Conservation (phyloP, 768 basidiomycete species). For the Collybia sp. region DNA sequence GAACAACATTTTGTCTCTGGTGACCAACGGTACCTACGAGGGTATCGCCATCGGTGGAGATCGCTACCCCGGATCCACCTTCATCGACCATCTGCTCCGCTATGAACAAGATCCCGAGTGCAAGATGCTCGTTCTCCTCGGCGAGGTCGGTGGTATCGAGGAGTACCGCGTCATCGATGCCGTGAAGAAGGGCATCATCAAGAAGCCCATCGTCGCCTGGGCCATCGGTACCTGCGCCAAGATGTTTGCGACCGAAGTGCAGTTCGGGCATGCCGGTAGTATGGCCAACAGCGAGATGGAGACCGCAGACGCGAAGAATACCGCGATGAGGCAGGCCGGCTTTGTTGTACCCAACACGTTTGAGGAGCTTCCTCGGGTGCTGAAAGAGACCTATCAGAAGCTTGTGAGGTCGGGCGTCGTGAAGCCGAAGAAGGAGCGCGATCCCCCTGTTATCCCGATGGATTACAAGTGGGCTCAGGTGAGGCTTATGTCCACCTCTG, state of each 20-base stretch:
- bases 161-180: constrained; percentile 99
- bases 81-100: constrained; percentile 97
- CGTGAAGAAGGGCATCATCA: constrained; percentile 89
- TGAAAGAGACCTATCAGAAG: constrained; percentile 80
- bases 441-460: constrained; percentile 98
- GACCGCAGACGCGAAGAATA: constrained; percentile 98
- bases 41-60: constrained; percentile 99
- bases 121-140: constrained; percentile 98
- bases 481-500: constrained; percentile 1
- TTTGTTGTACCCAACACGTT: constrained; percentile 98
- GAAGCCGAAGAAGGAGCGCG: constrained; percentile 68
- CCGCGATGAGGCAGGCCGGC: constrained; percentile 89
- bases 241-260: constrained; percentile 99
- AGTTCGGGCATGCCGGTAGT: constrained; percentile 97
- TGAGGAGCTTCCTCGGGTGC: constrained; percentile 85
- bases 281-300: constrained; percentile 98
- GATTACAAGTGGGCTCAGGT: constrained; percentile 99
- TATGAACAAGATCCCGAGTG: constrained; percentile 97
- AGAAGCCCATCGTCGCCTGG: constrained; percentile 99
- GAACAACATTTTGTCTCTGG: constrained; percentile 97
- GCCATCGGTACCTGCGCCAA: constrained; percentile 99
- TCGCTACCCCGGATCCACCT: constrained; percentile 96
- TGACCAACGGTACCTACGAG: constrained; percentile 98
- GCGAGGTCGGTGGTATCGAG: constrained; percentile 98
- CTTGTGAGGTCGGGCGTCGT: constrained; percentile 72